Evolutionary conservation across 306 rosid genomes (phyloP).

Genomic region (Herpetospermum pedunculosum): DNA sequence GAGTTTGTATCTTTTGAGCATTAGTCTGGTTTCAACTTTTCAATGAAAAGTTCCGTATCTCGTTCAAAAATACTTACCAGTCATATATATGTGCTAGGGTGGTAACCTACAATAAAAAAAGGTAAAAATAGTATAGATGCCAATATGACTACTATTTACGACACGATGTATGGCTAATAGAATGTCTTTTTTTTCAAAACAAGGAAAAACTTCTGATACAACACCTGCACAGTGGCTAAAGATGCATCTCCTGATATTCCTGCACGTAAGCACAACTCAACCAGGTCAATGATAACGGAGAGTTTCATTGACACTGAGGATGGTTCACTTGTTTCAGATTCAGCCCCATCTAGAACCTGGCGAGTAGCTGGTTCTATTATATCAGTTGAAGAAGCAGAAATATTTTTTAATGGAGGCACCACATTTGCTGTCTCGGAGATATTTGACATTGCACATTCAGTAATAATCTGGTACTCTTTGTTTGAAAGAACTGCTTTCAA

Average conservation of each 20-base stretch:
- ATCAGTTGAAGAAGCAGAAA: slow-evolving; percentile 28
- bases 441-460: slow-evolving; percentile 83
- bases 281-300: slow-evolving; percentile 52
- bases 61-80: no score
- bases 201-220: no score
- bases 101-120: no score
- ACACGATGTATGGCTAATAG: no score
- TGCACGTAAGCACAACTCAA: slow-evolving; percentile 63
- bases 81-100: no score
- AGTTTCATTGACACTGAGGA: slow-evolving; percentile 42
- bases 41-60: no score
- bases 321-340: slow-evolving; percentile 31
- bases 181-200: no score
- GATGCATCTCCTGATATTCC: slow-evolving; percentile 66
- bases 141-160: no score
- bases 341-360: slow-evolving; percentile 26
- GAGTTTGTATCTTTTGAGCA: no score
- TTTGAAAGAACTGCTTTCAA: slow-evolving; percentile 88
- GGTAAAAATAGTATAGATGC: no score
- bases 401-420: slow-evolving; percentile 45
- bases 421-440: slow-evolving; percentile 64
- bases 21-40: no score
- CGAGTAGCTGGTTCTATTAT: slow-evolving; percentile 21
- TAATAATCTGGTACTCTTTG: slow-evolving; percentile 73
- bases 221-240: slow-evolving; percentile 89